Evolutionary conservation across 805 yeast species (phyloP), one percentile per base, ranked within the genome.

Genomic region (Nakazawaea populi): DNA sequence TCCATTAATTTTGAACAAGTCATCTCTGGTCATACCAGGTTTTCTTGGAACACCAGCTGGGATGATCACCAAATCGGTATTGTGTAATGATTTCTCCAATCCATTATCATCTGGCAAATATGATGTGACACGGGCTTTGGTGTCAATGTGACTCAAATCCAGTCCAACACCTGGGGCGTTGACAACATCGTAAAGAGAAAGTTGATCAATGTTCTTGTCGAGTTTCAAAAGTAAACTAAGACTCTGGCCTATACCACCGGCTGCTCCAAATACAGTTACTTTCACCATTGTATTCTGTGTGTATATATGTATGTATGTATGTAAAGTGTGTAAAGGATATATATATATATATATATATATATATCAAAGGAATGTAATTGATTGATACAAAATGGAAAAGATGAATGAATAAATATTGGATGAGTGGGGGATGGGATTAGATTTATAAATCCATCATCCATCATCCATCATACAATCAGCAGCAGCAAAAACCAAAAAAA

Each of bases 241-340:
- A 42, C 96, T 95, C 75, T 90, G 96, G 51, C 97, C 97, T 64
- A 89, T 89, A 54, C 97, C 96, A 60, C 96, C 96, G 49, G 92
- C 90, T 52, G 97, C 97, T 57, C 96, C 96, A 49, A 85, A 76
- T 54, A 89, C 90, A 51, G 96, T 79, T 49, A 88, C 95, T 75
- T 89, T 89, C 28, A 59, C 60, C 65, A 61, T 61, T 52, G 4
- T 28, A 9, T 29, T 8, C n/a, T 29, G 6, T 42, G 24, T 42
- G 9, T 42, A 10, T 18, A 42, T 42, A 42, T 10, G 10, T 41
- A 28, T 28, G 29, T 41, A 10, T 28, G 11, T 29, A 28, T 41
- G 24, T 28, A 41, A 18, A 29, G 27, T 11, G 11, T 29, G 12
- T 40, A 24, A 24, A 11, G 40, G 40, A 18, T 37, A 37, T 37